phyloP scores from a whole-genome alignment of 2,329 filamentous ascomycete genomes.

The Cordyceps farinosa region DNA sequence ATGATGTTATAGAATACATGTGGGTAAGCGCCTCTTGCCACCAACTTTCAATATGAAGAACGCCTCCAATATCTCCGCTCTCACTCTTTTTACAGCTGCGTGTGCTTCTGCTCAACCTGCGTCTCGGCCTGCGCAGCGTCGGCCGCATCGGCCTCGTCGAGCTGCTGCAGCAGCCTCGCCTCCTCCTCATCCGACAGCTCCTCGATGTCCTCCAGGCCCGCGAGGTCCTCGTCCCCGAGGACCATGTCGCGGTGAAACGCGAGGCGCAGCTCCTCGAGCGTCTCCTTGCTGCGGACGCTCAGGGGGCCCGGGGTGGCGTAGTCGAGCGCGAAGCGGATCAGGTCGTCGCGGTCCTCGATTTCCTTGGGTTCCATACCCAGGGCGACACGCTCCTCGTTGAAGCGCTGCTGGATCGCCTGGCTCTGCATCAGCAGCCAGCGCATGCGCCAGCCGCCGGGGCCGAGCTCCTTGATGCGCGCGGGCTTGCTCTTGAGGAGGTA shows the following conservation, averaged over 20 bases:
- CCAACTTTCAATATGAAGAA: background rate
- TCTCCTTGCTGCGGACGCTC: constrained; percentile 33
- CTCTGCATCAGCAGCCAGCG: constrained; percentile 89
- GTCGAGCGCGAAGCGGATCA: constrained; percentile 41
- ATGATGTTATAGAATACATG: constrained; percentile 14
- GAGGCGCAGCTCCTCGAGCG: constrained; percentile 37
- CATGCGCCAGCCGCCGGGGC: constrained; percentile 84
- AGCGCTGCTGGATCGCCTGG: constrained; percentile 58
- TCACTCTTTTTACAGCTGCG: constrained; percentile 17
- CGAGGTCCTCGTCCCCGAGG: constrained; percentile 40
- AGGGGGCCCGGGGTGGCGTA: constrained; percentile 40
- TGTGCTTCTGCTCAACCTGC: constrained; percentile 17
- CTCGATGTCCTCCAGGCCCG: constrained; percentile 37
- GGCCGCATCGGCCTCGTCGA: constrained; percentile 30
- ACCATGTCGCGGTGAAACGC: constrained; percentile 44
- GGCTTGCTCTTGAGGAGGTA: constrained; percentile 83
- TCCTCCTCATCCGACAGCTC: constrained; percentile 40
- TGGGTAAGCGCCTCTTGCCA: background rate
- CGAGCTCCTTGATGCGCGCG: constrained; percentile 76
- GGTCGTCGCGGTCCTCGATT: constrained; percentile 34
- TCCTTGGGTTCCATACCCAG: constrained; percentile 55
- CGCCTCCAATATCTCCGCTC: background rate
- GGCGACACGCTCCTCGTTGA: constrained; percentile 59
- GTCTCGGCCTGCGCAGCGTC: constrained; percentile 22
- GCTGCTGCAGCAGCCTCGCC: constrained; percentile 28